Evolutionary conservation across 2,329 filamentous ascomycete species (phyloP), one percentile per base, ranked within the genome.

Genomic region (Fusarium sulawesiense): DNA sequence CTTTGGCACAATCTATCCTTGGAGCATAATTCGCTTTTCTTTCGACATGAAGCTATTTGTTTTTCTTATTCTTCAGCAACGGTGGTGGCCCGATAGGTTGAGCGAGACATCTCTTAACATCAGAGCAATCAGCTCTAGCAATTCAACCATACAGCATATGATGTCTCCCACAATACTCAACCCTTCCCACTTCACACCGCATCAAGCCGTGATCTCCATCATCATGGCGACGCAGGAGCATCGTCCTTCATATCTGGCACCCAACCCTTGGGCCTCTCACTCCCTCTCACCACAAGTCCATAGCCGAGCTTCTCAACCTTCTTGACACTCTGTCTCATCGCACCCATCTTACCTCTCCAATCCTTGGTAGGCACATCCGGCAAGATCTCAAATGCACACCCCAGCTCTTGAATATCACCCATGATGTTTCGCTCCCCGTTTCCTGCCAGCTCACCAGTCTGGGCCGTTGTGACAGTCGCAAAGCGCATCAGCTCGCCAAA

Each of bases 401-500:
- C 88, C 67, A 98, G 85, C 49, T 89, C 87, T 75, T 95, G 90
- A 78, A 98, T 87, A 80, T 98, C 96, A 11, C 87, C 85, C 51
- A 98, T 83, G 45, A 98, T 92, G 8, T 89, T 89, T 41, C 88
- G 80, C 16, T 72, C 72, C 56, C 75, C 74, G 23, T 69, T 54
- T 45, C 82, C 81, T 6, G 83, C 84, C 66, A 85, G 79, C 72
- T 79, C 82, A 16, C 91, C 92, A 10, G 84, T 90, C 7, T 94
- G 92, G 2, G 94, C 94, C 78, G 97, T 92, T 27, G 90, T 89
- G 8, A 94, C 94, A 53, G 97, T 96, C 1, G 93, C 94, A 80
- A 98, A 98, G 30, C 94, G 88, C 96, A 99, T 99, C 84, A 98
- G 86, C 83, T 99, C 96, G 41, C 96, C 96, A 2, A 94, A 94